Evolutionary conservation across 2,329 filamentous ascomycete genomes (phyloP).

Genomic region (Biscogniauxia marginata): DNA sequence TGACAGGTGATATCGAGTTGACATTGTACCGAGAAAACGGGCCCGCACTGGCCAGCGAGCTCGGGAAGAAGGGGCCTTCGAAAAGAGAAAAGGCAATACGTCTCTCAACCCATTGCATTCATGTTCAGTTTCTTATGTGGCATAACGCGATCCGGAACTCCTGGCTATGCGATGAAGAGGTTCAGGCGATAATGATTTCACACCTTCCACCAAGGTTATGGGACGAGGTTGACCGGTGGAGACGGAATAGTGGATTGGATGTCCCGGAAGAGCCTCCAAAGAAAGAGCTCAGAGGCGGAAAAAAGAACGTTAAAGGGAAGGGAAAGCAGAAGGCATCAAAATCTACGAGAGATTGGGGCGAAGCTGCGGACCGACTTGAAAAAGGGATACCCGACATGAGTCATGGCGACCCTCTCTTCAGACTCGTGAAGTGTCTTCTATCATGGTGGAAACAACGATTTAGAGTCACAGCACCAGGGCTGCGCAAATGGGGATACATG

Average conservation of each 20-base stretch:
- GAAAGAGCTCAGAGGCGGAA: slow-evolving; percentile 36
- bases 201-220: slow-evolving; percentile 67
- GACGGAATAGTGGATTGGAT: slow-evolving; percentile 63
- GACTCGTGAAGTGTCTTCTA: slow-evolving; percentile 72
- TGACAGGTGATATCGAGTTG: slow-evolving; percentile 69
- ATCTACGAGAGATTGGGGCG: slow-evolving; percentile 65
- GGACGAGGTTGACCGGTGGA: slow-evolving; percentile 73
- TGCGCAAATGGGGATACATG: slow-evolving; percentile 91
- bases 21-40: slow-evolving; percentile 63
- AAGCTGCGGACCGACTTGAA: slow-evolving; percentile 67
- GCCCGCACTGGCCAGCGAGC: slow-evolving; percentile 59
- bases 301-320: slow-evolving; percentile 36
- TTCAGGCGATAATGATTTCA: slow-evolving; percentile 75
- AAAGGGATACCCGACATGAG: slow-evolving; percentile 73
- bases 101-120: slow-evolving; percentile 78
- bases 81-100: slow-evolving; percentile 81
- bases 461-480: slow-evolving; percentile 69
- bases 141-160: slow-evolving; percentile 84
- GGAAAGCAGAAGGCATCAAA: slow-evolving; percentile 32
- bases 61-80: slow-evolving; percentile 78
- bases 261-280: slow-evolving; percentile 36
- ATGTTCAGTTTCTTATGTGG: slow-evolving; percentile 84
- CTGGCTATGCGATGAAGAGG: slow-evolving; percentile 75
- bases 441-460: slow-evolving; percentile 90
- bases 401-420: slow-evolving; percentile 75